Evolutionary conservation across 768 basidiomycete genomes (phyloP), one percentile per base, ranked within the genome.

Genomic region (Coprinopsis marcescibilis): DNA sequence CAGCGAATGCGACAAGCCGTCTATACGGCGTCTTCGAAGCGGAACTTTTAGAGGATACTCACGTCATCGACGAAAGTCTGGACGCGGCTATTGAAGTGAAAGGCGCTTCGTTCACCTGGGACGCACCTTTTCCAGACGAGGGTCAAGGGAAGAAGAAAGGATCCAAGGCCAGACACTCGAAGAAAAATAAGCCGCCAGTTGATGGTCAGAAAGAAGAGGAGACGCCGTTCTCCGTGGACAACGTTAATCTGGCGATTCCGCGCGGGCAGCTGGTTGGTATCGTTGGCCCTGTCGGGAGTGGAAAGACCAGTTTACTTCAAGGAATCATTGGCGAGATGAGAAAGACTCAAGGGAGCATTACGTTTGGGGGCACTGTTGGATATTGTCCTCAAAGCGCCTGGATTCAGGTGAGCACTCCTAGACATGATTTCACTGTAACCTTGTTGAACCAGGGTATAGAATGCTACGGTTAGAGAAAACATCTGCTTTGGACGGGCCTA

Each of bases 351-450:
- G 90, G 90, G 2, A 73, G 65, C 7, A 77, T 89, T 30, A 71
- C 68, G 25, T 88, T 92, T 56, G 84, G 88, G 47, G 89, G 85
- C 0, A 76, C 77, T 8, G 76, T 91, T 8, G 82, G 81, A 0
- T 90, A 93, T 61, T 93, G 88, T 55, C 81, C 84, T 13, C 93
- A 97, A 59, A 82, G 73, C 35, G 85, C 92, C 10, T 96, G 92
- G 91, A 94, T 97, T 48, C 89, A 92, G 63, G 81, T 77, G 48
- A 52, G 49, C 13, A 2, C 15, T 36, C 17, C 25, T 45, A 48
- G 19, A 39, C 14, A 20, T 56, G 19, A 27, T 42, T 52, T 5
- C 34, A 38, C 25, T 17, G 20, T 13, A 41, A 53, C 40, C 14
- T 46, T 29, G 11, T 26, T 21, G 38, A 40, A 25, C 11, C 34